These are phyloP conservation scores for Suillus alpinus DNA, from an alignment of 768 basidiomycete genomes.

Conservation along the genomic window DNA sequence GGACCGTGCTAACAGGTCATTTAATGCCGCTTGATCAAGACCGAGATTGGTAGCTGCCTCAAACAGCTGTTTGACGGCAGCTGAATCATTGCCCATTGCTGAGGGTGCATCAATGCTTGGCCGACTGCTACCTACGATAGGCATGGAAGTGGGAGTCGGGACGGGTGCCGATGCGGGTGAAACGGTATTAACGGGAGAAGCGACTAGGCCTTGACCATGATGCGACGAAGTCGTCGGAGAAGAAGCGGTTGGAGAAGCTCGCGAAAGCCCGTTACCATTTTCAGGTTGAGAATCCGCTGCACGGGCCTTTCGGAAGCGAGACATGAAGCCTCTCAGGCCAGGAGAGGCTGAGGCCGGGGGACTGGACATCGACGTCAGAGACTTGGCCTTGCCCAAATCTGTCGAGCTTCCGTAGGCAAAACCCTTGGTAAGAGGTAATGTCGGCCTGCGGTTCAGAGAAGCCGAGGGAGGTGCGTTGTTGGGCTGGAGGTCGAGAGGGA, in stretches of 20 bases:
- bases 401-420: constrained; percentile 34
- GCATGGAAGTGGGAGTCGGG: constrained; percentile 4
- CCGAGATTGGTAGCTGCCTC: constrained; percentile 75
- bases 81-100: constrained; percentile 36
- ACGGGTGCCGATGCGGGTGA: constrained; percentile 20
- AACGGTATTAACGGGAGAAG: constrained; percentile 29
- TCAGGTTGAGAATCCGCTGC: constrained; percentile 26
- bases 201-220: constrained; percentile 24
- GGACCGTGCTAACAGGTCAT: constrained; percentile 69
- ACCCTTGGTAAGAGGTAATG: constrained; percentile 45
- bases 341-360: constrained; percentile 74
- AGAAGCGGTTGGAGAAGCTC: constrained; percentile 32
- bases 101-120: constrained; percentile 24
- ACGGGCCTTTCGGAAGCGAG: constrained; percentile 57
- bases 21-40: constrained; percentile 68
- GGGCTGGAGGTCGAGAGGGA: constrained; percentile 42
- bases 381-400: constrained; percentile 54
- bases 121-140: constrained; percentile 17
- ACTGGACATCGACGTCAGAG: constrained; percentile 48
- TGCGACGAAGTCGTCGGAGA: constrained; percentile 32
- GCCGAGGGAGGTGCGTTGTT: constrained; percentile 25
- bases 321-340: constrained; percentile 78
- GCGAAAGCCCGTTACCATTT: constrained; percentile 28
- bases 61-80: constrained; percentile 69
- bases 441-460: constrained; percentile 44